Evolutionary conservation across 1,284 basidiomycete species (phyloP).

Genomic region (Athelia psychrophila): DNA sequence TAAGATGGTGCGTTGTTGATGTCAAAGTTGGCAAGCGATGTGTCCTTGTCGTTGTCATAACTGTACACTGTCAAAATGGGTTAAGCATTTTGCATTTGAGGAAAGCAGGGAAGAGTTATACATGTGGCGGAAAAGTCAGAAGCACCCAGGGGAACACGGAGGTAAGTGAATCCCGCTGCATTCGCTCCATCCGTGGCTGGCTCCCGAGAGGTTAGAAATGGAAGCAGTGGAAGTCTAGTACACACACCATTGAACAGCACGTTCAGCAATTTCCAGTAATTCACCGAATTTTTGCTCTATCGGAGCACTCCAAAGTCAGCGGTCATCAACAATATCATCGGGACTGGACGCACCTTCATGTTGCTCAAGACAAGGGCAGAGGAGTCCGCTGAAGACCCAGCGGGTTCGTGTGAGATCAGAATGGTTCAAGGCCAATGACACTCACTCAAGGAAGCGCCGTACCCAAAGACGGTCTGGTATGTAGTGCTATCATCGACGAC

Average conservation of each 20-base stretch:
- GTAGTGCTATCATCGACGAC: slow-evolving; percentile 36
- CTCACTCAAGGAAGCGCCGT: slow-evolving; percentile 46
- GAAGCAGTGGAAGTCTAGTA: neutral
- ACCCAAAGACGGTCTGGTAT: slow-evolving; percentile 46
- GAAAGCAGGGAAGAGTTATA: slow-evolving; percentile 9
- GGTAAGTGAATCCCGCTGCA: slow-evolving; percentile 45
- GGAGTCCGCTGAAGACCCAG: slow-evolving; percentile 39
- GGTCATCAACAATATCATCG: neutral
- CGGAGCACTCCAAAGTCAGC: neutral
- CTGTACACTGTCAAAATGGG: slow-evolving; percentile 37
- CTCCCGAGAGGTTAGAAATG: neutral
- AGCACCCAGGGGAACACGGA: slow-evolving; percentile 53
- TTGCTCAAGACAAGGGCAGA: slow-evolving; percentile 43
- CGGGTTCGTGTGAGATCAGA: neutral
- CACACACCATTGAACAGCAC: slow-evolving; percentile 44
- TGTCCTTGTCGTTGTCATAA: slow-evolving; percentile 44
- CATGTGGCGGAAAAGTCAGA: slow-evolving; percentile 42
- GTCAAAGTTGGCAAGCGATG: slow-evolving; percentile 37
- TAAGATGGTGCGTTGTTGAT: slow-evolving; percentile 42
- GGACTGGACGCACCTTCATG: slow-evolving; percentile 35
- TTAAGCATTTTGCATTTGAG: slow-evolving; percentile 4
- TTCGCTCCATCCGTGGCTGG: slow-evolving; percentile 42
- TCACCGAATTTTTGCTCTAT: slow-evolving; percentile 37
- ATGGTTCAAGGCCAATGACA: neutral
- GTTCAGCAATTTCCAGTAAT: slow-evolving; percentile 43